These are phyloP conservation scores for Areca catechu DNA, from an alignment of 176 grass and related monocot genomes.

Conservation along the genomic window DNA sequence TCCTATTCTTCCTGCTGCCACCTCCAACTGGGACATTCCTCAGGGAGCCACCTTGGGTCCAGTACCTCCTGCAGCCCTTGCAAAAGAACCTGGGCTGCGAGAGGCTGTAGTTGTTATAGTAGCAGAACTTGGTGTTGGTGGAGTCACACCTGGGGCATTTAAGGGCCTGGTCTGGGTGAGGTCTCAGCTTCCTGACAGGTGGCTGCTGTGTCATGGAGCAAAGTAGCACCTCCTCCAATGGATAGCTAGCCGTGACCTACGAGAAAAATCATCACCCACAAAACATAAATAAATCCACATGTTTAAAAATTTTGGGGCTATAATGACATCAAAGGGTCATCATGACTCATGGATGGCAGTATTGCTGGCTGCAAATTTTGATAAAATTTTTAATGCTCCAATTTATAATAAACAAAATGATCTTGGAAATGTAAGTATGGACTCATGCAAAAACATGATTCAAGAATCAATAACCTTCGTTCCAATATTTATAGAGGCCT, in stretches of 20 bases:
- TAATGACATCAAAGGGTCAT: no score
- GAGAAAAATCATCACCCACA: background rate
- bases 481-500: no score
- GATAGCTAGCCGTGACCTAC: conserved; percentile 1
- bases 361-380: no score
- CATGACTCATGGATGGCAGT: no score
- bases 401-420: no score
- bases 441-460: no score
- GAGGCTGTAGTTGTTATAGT: conserved; percentile 64
- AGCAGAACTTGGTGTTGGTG: conserved; percentile 69
- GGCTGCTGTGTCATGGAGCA: conserved; percentile 17
- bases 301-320: no score
- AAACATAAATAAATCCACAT: no score
- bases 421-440: no score
- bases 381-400: no score
- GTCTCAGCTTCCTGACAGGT: conserved; percentile 25
- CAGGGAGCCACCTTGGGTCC: conserved; percentile 32
- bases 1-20: background rate
- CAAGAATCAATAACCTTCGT: no score
- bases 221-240: background rate
- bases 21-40: conserved; percentile 28
- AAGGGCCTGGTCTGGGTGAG: conserved; percentile 27
- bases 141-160: conserved; percentile 48
- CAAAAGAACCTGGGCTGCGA: conserved; percentile 53
- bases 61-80: conserved; percentile 13